Evolutionary conservation across 495 filamentous ascomycete species (phyloP).

Genomic region (Neurospora terricola): DNA sequence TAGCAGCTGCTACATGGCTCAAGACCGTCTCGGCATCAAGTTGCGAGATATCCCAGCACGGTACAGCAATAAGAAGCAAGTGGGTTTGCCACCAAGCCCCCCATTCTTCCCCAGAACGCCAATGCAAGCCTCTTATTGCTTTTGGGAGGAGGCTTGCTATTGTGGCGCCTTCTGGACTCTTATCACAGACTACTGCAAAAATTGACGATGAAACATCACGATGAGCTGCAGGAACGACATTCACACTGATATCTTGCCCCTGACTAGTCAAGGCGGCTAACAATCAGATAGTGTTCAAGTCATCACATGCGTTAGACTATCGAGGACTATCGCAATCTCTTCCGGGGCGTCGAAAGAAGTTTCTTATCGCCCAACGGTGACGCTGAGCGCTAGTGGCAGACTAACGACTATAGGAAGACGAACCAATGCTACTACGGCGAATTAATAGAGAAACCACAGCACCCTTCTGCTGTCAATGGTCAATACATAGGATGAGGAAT

Average conservation of each 20-base stretch:
- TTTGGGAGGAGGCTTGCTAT: neutral
- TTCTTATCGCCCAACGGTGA: neutral
- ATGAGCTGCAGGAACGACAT: neutral
- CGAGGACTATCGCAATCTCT: neutral
- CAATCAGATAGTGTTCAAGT: neutral
- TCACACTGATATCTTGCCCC: neutral
- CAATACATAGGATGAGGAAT: neutral
- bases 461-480: neutral
- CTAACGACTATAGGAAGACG: neutral
- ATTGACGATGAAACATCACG: neutral
- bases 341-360: neutral
- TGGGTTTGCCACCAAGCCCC: neutral
- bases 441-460: neutral
- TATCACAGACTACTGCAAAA: neutral
- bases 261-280: neutral
- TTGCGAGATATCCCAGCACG: neutral
- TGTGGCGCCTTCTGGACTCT: neutral
- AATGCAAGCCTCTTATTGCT: neutral
- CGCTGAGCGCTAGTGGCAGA: neutral
- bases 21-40: neutral
- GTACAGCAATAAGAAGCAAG: neutral
- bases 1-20: neutral
- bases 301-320: neutral
- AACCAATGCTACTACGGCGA: neutral
- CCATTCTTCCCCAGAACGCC: neutral